A percentile compares a stretch with the other conserved stretches of the same genome.
Evolutionary conservation across 768 basidiomycete species (phyloP).

Genomic region (Podaxis carcinomalis): DNA sequence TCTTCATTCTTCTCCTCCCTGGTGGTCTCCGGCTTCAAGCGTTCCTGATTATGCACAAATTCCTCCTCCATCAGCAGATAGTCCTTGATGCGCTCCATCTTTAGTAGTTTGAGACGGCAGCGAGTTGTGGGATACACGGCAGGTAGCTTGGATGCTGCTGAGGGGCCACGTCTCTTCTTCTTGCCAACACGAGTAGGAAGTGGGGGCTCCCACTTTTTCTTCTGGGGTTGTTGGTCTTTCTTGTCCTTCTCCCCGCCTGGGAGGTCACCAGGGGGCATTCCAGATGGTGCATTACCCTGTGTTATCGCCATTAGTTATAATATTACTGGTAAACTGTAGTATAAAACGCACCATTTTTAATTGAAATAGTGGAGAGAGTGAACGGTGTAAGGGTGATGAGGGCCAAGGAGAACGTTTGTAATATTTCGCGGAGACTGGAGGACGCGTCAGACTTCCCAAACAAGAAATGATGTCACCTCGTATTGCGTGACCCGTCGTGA

Average conservation of each 20-base stretch:
- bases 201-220: conserved; percentile 99
- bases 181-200: conserved; percentile 95
- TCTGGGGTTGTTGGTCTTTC: conserved; percentile 46
- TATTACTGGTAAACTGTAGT: neutral
- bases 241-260: conserved; percentile 33
- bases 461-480: conserved; percentile 28
- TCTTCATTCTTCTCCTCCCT: conserved; percentile 96
- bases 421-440: conserved; percentile 13
- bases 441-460: conserved; percentile 52
- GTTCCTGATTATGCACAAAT: conserved; percentile 90
- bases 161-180: conserved; percentile 94
- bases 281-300: conserved; percentile 78
- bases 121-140: conserved; percentile 92
- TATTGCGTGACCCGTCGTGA: conserved; percentile 18
- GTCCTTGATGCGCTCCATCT: conserved; percentile 98
- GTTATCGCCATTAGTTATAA: neutral
- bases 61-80: conserved; percentile 95
- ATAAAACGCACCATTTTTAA: conserved; percentile 23
- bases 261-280: conserved; percentile 36
- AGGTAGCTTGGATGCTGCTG: conserved; percentile 86
- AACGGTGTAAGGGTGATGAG: conserved; percentile 10
- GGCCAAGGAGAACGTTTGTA: conserved; percentile 6
- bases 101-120: conserved; percentile 91
- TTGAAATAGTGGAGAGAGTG: conserved; percentile 7
- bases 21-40: conserved; percentile 80